phyloP scores from a whole-genome alignment of 2,329 filamentous ascomycete species.

The Alternaria atra region DNA sequence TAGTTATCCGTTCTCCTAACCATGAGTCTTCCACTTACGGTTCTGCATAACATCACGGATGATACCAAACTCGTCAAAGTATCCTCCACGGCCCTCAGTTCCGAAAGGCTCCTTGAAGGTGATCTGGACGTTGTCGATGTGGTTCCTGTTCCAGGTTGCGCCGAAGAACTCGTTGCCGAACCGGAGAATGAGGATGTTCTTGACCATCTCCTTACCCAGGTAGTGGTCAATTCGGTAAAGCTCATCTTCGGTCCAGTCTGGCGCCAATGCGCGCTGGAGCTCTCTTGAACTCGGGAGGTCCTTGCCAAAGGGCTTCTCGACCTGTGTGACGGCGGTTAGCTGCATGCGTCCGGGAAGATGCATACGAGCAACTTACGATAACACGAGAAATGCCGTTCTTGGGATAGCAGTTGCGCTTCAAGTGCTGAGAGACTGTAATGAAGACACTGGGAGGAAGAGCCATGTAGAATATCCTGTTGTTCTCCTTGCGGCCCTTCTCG shows the following conservation, averaged over 20 bases:
- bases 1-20: constrained; percentile 14
- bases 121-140: constrained; percentile 99
- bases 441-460: constrained; percentile 97
- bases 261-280: constrained; percentile 91
- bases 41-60: constrained; percentile 99
- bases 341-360: constrained; percentile 9
- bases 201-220: constrained; percentile 99
- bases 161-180: constrained; percentile 99
- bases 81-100: constrained; percentile 95
- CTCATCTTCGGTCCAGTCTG: constrained; percentile 98
- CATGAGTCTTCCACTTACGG: constrained; percentile 60
- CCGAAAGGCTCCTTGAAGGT: constrained; percentile 99
- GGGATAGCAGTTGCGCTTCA: constrained; percentile 98
- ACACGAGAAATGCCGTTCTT: constrained; percentile 89
- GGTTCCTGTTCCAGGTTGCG: constrained; percentile 98
- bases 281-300: constrained; percentile 93
- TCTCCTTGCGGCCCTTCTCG: constrained; percentile 82
- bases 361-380: constrained; percentile 70
- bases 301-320: constrained; percentile 99
- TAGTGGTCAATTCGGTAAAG: constrained; percentile 99
- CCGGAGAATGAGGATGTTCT: constrained; percentile 97
- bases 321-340: constrained; percentile 61
- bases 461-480: constrained; percentile 98
- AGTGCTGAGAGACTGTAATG: constrained; percentile 94
- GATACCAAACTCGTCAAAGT: constrained; percentile 99